These are phyloP conservation scores for Solanum rostratum DNA, from an alignment of 257 asterid species.

Conservation along the genomic window DNA sequence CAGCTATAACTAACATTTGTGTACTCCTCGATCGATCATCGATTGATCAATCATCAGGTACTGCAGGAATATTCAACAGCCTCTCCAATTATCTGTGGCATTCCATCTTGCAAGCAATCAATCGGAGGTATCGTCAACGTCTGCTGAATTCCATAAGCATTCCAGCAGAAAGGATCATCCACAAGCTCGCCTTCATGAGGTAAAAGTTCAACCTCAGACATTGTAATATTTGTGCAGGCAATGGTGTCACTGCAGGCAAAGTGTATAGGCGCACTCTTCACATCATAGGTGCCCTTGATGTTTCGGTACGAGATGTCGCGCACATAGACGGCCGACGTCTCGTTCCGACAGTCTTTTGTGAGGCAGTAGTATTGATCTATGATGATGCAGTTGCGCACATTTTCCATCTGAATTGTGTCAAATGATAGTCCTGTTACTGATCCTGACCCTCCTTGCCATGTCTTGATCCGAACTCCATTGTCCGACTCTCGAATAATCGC, in stretches of 20 bases:
- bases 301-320: slow-evolving; percentile 47
- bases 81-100: slow-evolving; percentile 46
- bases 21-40: neutral
- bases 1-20: neutral
- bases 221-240: slow-evolving; percentile 82
- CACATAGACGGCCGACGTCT: slow-evolving; percentile 74
- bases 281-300: slow-evolving; percentile 93
- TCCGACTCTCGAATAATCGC: slow-evolving; percentile 63
- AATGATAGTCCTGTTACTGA: slow-evolving; percentile 63
- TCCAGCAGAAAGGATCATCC: slow-evolving; percentile 98
- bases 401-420: slow-evolving; percentile 84
- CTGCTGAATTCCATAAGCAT: slow-evolving; percentile 75
- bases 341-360: slow-evolving; percentile 59
- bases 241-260: slow-evolving; percentile 85
- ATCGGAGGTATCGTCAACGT: slow-evolving; percentile 87
- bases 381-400: slow-evolving; percentile 73
- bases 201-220: slow-evolving; percentile 88
- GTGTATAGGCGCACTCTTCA: slow-evolving; percentile 77
- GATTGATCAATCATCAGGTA: neutral
- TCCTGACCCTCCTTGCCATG: slow-evolving; percentile 98
- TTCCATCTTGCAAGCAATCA: slow-evolving; percentile 71
- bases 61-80: slow-evolving; percentile 31
- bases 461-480: slow-evolving; percentile 79
- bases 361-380: slow-evolving; percentile 91
- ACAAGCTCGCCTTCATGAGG: slow-evolving; percentile 72